phyloP scores from a whole-genome alignment of 352 stramenopile genomes.

The Globisporangium orthogonon region DNA sequence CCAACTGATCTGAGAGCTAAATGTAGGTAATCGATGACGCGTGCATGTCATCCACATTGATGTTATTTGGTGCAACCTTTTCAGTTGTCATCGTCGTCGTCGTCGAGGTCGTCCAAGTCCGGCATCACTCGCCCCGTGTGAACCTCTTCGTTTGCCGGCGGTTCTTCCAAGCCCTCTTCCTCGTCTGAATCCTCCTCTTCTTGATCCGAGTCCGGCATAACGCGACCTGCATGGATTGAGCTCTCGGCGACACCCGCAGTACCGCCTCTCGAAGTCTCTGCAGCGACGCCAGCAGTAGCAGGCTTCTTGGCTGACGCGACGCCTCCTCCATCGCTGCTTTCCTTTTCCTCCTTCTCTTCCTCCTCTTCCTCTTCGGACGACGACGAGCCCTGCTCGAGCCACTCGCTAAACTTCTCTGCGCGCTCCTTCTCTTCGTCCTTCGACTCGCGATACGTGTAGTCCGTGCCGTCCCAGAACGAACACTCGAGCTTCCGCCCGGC shows the following conservation, averaged over 20 bases:
- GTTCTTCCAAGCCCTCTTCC: conserved; percentile 18
- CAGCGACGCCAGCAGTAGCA: neutral
- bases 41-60: neutral
- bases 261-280: neutral
- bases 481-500: conserved; percentile 82
- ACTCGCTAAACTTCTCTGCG: conserved; percentile 92
- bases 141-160: conserved; percentile 14
- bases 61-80: neutral
- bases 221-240: conserved; percentile 9
- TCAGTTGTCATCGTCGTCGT: conserved; percentile 20
- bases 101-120: conserved; percentile 36
- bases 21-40: neutral
- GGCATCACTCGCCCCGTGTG: conserved; percentile 56
- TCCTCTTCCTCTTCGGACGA: conserved; percentile 47
- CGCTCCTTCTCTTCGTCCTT: conserved; percentile 78
- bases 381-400: conserved; percentile 85
- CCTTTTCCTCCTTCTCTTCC: conserved; percentile 2
- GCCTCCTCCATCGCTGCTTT: neutral
- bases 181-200: conserved; percentile 22
- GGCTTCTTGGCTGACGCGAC: neutral
- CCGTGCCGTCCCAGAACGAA: conserved; percentile 93
- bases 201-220: conserved; percentile 8
- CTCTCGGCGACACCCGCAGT: neutral
- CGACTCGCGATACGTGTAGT: conserved; percentile 88
- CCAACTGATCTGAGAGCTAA: neutral